Evolutionary conservation across 225 moss, liverwort and hornwort genomes (phyloP).

Genomic region (Sphagnum contortum): DNA sequence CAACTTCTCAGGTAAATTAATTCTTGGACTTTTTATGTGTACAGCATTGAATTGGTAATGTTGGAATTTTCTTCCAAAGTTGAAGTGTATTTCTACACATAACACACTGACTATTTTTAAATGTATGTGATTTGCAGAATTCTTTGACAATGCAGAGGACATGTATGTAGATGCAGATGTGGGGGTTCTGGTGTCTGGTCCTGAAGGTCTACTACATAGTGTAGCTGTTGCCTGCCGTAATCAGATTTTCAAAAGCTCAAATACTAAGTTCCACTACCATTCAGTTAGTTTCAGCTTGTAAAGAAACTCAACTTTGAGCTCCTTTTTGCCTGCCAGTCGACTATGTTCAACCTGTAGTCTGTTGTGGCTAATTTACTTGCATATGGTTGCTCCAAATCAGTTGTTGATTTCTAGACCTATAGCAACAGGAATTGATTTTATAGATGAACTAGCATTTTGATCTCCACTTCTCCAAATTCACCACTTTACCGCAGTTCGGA

Average conservation of each 20-base stretch:
- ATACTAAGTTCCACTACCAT: slow-evolving; percentile 43
- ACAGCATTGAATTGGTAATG: too few species aligned
- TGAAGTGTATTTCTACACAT: not conserved
- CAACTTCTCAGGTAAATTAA: slow-evolving; percentile 20
- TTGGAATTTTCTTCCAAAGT: not conserved
- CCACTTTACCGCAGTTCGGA: too few species aligned
- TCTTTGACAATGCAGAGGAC: slow-evolving; percentile 24
- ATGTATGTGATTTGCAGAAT: slow-evolving; percentile 16
- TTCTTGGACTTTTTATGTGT: too few species aligned
- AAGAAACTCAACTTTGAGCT: not conserved
- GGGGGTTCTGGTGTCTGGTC: slow-evolving; percentile 45
- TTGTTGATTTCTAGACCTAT: too few species aligned
- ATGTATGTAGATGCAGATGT: slow-evolving; percentile 21
- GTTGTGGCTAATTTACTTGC: too few species aligned
- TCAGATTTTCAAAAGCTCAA: slow-evolving; percentile 7
- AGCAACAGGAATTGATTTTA: too few species aligned
- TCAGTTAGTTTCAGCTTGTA: slow-evolving; percentile 51
- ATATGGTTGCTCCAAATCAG: too few species aligned
- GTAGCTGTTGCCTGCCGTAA: slow-evolving; percentile 34
- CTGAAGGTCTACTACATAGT: slow-evolving; percentile 14
- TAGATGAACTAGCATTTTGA: too few species aligned
- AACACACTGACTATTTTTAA: not conserved
- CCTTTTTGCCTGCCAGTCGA: too few species aligned
- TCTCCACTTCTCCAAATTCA: too few species aligned
- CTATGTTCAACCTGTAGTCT: too few species aligned